Evolutionary conservation across 371 early-diverging fungal genomes (phyloP), one percentile per base, ranked within the genome.

Genomic region (Saksenaea vasiformis): DNA sequence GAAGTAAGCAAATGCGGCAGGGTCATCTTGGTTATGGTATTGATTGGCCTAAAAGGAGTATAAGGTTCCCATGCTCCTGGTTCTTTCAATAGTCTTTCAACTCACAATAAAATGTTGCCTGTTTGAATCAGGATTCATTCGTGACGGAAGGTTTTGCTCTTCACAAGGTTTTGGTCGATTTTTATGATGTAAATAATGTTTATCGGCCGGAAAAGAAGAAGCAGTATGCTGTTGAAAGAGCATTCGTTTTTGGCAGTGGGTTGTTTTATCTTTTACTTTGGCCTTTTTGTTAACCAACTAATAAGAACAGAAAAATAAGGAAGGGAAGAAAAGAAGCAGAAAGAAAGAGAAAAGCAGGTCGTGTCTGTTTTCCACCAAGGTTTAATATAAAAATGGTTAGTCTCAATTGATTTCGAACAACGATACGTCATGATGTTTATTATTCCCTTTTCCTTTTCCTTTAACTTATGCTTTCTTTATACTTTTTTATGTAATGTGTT

Each of bases 1-100:
- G 58, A 76, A 76, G 53, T 74, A 79, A 44, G 74, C 68, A 60
- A 70, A 76, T 4, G 76, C 74, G 28, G 74, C 67, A n/a, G 69
- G 72, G 60, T 79, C 76, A 58, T 74, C 63, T 37, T 76, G 73
- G 15, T 58, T 65, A 56, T 54, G 47, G 27, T 67, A 59, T 66
- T 68, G 64, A 11, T 55, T 36, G n/a, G 58, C n/a, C 58, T 58
- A 58, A 15, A n/a, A 15, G 9, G 38, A 59, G 24, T 41, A 38
- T 47, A 36, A 34, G 61, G 38, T n/a, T 36, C n/a, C n/a, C 2
- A 41, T 67, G 54, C 19, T 38, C 34, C 54, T 47, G 28, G 11
- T 47, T 56, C 2, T 19, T 36, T n/a, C 27, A 63, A 9, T n/a
- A n/a, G n/a, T n/a, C n/a, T 27, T 14, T 14, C 31, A 22, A 44